Evolutionary conservation across 805 yeast genomes (phyloP), one percentile per base, ranked within the genome.

Genomic region (Candida silvatica): DNA sequence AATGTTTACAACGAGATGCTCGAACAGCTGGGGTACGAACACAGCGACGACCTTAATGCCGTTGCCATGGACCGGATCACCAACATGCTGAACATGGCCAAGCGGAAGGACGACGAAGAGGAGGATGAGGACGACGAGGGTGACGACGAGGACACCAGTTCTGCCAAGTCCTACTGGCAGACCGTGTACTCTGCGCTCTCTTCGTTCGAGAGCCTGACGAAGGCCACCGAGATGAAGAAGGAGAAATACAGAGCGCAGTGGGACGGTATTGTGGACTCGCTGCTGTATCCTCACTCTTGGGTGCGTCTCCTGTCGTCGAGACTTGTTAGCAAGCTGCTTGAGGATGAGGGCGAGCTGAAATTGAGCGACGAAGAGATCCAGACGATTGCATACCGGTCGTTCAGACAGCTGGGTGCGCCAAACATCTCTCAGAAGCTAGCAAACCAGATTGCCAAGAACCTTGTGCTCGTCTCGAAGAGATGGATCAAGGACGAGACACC

Each of bases 241-340:
- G 52, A 71, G 23, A 59, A 64, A 20, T 63, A 65, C 32, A 56
- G 61, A 17, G 64, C 58, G 31, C 46, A 70, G 6, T 82, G 90
- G 87, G 45, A 53, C 3, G 52, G 57, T 14, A 56, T 81, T 3
- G 62, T 73, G 17, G 69, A 67, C 3, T 58, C 76, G 20, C 64
- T 87, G 36, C 61, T 88, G 34, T 88, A 74, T 52, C 97, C 97
- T 2, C 97, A 88, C 56, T 68, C 92, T 1, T 88, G 97, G 97
- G 81, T 88, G 5, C 73, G 97, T 47, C 64, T 81, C 39, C 59
- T 70, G 4, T 63, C 94, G 1, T 60, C 79, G 5, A 64, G 88
- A 35, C 60, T 85, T 23, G 53, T 77, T 27, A 77, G 80, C 1
- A 48, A 58, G 1, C 51, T 81, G 33, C 60, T 83, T 37, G 48